Percentiles rank a stretch among this genome's conserved stretches.
phyloP scores from a whole-genome alignment of 2,329 filamentous ascomycete genomes.

The Colletotrichum gloeosporioides region DNA sequence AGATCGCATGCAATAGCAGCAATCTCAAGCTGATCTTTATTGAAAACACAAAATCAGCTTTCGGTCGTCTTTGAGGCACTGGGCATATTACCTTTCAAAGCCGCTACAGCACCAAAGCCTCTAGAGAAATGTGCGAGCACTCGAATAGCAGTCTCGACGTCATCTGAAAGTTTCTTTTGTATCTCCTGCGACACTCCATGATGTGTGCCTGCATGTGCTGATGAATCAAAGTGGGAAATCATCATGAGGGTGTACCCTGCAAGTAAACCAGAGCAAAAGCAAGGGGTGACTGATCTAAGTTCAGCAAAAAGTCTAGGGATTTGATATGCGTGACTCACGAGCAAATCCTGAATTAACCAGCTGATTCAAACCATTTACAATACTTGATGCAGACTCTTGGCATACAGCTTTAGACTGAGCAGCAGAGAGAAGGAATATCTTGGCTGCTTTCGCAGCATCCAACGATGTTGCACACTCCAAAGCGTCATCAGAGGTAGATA shows the following conservation, averaged over 20 bases:
- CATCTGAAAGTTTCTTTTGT: not conserved
- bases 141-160: not conserved
- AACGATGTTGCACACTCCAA: not conserved
- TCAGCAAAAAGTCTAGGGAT: not conserved
- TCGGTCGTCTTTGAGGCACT: not conserved
- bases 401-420: not conserved
- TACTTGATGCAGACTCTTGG: not conserved
- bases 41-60: not conserved
- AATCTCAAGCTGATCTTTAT: not conserved
- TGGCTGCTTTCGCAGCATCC: not conserved
- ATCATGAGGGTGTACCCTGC: not conserved
- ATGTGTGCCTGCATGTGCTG: not conserved
- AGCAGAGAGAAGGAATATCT: not conserved
- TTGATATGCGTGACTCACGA: not conserved
- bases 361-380: not conserved
- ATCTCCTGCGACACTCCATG: not conserved
- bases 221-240: not conserved
- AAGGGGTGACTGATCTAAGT: not conserved
- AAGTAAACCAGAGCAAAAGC: not conserved
- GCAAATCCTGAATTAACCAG: not conserved
- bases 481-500: rapidly evolving
- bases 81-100: not conserved
- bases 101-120: not conserved
- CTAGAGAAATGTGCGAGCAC: not conserved
- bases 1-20: not conserved